phyloP scores from a whole-genome alignment of 2,329 filamentous ascomycete genomes.

The Didymella keratinophila region DNA sequence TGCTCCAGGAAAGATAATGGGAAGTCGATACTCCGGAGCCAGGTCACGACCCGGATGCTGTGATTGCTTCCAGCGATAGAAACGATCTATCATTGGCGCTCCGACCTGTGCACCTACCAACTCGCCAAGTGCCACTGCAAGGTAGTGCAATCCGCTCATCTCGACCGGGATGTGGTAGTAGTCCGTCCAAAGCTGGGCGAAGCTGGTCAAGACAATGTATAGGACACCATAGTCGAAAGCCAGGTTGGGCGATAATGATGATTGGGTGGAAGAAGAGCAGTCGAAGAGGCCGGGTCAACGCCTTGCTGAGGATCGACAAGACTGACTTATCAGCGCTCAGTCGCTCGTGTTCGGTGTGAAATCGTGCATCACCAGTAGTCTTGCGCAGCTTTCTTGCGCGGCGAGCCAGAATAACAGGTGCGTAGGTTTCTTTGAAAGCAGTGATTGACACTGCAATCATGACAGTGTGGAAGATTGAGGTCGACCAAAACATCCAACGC shows the following conservation, averaged over 20 bases:
- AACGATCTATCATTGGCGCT: conserved; percentile 20
- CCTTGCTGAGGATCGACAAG: conserved; percentile 53
- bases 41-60: conserved; percentile 58
- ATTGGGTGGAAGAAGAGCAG: conserved; percentile 64
- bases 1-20: conserved; percentile 29
- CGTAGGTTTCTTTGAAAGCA: conserved; percentile 56
- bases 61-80: conserved; percentile 20
- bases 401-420: conserved; percentile 53
- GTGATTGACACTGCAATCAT: conserved; percentile 44
- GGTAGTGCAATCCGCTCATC: conserved; percentile 36
- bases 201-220: conserved; percentile 43
- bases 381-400: conserved; percentile 29
- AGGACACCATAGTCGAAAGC: conserved; percentile 48
- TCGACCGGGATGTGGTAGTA: conserved; percentile 32
- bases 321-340: conserved; percentile 7
- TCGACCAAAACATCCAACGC: conserved; percentile 43
- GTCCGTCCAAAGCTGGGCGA: conserved; percentile 37
- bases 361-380: conserved; percentile 75
- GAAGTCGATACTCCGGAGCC: conserved; percentile 41
- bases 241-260: conserved; percentile 51
- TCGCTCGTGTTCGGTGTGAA: conserved; percentile 44
- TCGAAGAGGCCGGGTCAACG: conserved; percentile 61
- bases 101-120: conserved; percentile 16
- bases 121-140: conserved; percentile 63
- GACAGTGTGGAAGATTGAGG: conserved; percentile 37